Evolutionary conservation across 148 eudicot species (phyloP), one percentile per base, ranked within the genome.

Genomic region (Cornus florida): DNA sequence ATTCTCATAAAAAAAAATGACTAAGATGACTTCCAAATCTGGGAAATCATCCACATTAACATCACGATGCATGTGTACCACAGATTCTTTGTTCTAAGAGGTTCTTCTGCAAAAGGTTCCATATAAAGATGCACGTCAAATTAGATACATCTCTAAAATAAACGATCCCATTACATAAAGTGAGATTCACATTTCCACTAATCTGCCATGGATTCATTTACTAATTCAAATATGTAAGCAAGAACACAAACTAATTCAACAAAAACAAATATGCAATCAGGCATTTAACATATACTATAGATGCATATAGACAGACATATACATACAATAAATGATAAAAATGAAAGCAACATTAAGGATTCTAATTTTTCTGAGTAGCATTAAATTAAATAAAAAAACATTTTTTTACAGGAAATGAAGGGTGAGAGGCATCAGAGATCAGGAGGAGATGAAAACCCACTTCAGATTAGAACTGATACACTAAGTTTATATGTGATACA

Each of bases 401-500:
- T 43, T 11, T 68, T 68, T 77, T 68, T 77, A 77, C 79, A 77
- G 73, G 19, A 32, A 77, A 77, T 59, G 17, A 77, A 19, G 65
- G 64, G 48, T 31, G 12, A 35, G 62, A 59, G 43, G 50, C 24
- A 67, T 67, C 48, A 77, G 32, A 77, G 59, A 70, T 68, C 46
- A 33, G 56, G 22, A 43, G 31, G 62, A 10, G 64, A 43, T 3
- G 72, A 31, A 76, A 33, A 32, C 50, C 73, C 73, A 20, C 73
- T 68, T n/a, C 73, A 56, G 79, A 77, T 77, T 73, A 22, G 73
- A 67, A 46, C 65, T 11, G 73, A 69, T 53, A 62, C 66, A 9
- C 79, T 77, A 64, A 2, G 10, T 53, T 32, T 68, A 68, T 73
- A 77, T 48, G 67, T 50, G 33, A 68, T 48, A 46, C 23, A 70